A percentile compares a stretch with the other conserved stretches of the same genome.
These are phyloP conservation scores for Tylopilus felleus DNA, from an alignment of 768 basidiomycete species.

Conservation along the genomic window DNA sequence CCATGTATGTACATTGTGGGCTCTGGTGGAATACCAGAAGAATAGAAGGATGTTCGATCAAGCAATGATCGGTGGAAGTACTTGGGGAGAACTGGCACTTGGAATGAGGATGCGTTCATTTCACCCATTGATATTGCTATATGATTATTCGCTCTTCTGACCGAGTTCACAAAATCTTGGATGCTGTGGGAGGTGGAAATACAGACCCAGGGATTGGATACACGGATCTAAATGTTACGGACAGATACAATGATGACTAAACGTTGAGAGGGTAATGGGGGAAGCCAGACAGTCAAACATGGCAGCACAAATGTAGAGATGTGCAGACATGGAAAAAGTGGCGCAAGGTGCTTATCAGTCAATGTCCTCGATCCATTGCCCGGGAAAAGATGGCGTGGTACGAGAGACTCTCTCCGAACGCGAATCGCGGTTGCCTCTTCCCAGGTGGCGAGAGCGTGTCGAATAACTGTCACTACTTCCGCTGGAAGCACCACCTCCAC, in stretches of 20 bases:
- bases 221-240: slow-evolving; percentile 20
- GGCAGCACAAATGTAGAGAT: neutral
- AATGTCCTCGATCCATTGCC: slow-evolving; percentile 34
- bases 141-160: neutral
- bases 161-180: neutral
- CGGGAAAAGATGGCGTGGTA: slow-evolving; percentile 28
- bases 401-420: slow-evolving; percentile 6
- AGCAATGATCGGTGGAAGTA: neutral
- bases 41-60: neutral
- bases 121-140: neutral
- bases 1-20: neutral
- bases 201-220: slow-evolving; percentile 11
- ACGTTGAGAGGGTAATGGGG: slow-evolving; percentile 10
- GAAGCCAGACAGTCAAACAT: neutral
- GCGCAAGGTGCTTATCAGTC: slow-evolving; percentile 19
- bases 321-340: neutral
- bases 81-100: neutral
- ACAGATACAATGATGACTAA: slow-evolving; percentile 10
- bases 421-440: slow-evolving; percentile 11
- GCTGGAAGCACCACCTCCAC: slow-evolving; percentile 17
- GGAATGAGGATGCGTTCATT: neutral
- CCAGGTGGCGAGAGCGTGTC: slow-evolving; percentile 8
- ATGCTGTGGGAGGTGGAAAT: slow-evolving; percentile 1
- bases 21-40: neutral
- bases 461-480: slow-evolving; percentile 12